phyloP scores from a whole-genome alignment of 345 rosid species.

The Brassica napus region Da-Ae NC_063436.1:22461001-22461500 shows the following conservation, averaged over 20 bases:
- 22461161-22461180: slow-evolving; percentile 58
- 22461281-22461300: slow-evolving; percentile 48
- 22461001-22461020: background rate
- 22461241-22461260: slow-evolving; percentile 55
- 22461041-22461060: slow-evolving; percentile 62
- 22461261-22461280: slow-evolving; percentile 61
- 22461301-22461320: slow-evolving; percentile 53
- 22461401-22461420: slow-evolving; percentile 84
- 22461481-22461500: slow-evolving; percentile 51
- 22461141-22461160: slow-evolving; percentile 52
- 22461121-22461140: slow-evolving; percentile 47
- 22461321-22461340: slow-evolving; percentile 67
- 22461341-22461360: slow-evolving; percentile 69
- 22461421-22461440: slow-evolving; percentile 59
- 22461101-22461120: slow-evolving; percentile 47
- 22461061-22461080: slow-evolving; percentile 60
- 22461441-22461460: slow-evolving; percentile 58
- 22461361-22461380: slow-evolving; percentile 50
- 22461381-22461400: slow-evolving; percentile 79
- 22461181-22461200: slow-evolving; percentile 49
- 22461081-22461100: slow-evolving; percentile 31
- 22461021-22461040: background rate
- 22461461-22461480: slow-evolving; percentile 51
- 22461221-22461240: slow-evolving; percentile 50
- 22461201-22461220: slow-evolving; percentile 83